Conservation (phyloP, 169 alveolate species). For the Theileria annulata region DNA sequence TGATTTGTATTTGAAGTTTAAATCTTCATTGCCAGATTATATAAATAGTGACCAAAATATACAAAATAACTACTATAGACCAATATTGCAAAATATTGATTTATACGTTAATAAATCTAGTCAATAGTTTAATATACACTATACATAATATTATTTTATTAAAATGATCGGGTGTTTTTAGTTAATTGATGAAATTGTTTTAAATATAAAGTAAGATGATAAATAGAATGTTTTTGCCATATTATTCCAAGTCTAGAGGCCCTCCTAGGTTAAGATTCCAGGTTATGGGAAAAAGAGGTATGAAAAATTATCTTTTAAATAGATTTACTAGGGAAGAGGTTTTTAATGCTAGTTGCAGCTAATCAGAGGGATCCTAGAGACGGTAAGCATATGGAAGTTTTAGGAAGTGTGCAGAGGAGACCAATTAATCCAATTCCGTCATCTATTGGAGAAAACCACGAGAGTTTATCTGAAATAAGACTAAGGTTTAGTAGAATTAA, state of each 20-base stretch:
- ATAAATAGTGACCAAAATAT: neutral
- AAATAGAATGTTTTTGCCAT: conserved; percentile 68
- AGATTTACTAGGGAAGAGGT: conserved; percentile 60
- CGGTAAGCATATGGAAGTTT: conserved; percentile 87
- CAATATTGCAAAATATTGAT: neutral
- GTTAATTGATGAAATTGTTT: too few species aligned
- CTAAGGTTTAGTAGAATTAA: conserved; percentile 82
- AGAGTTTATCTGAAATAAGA: conserved; percentile 78
- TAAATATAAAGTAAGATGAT: neutral
- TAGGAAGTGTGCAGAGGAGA: conserved; percentile 72
- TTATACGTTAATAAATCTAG: neutral
- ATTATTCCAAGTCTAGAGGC: conserved; percentile 75
- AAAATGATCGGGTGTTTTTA: neutral
- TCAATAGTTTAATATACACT: neutral
- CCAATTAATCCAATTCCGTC: conserved; percentile 72
- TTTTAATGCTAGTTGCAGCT: conserved; percentile 82
- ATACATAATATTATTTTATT: neutral
- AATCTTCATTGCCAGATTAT: conserved; percentile 2
- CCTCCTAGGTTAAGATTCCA: conserved; percentile 80
- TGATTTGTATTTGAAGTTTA: neutral
- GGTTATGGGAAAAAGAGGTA: conserved; percentile 78
- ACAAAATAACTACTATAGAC: neutral
- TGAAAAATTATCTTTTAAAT: neutral
- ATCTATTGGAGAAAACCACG: conserved; percentile 71
- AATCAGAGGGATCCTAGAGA: conserved; percentile 85